Evolutionary conservation across 225 moss, liverwort and hornwort genomes (phyloP).

Genomic region (Ulota crispa): DNA sequence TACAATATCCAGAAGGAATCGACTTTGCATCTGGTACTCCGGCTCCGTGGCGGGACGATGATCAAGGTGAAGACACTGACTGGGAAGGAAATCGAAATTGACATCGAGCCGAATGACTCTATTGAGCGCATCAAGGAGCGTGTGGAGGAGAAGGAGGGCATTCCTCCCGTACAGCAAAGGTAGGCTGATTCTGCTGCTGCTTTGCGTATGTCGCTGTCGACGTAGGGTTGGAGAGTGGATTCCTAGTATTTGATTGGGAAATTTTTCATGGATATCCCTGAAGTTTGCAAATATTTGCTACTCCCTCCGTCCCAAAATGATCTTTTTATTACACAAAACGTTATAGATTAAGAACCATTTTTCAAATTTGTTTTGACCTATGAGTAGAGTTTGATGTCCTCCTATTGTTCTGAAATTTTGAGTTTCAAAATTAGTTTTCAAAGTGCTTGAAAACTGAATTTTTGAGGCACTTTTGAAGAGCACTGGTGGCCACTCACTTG

Average conservation of each 20-base stretch:
- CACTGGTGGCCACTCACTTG: too few species aligned
- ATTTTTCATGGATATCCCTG: too few species aligned
- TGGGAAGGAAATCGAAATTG: conserved; percentile 98
- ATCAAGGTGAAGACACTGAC: conserved; percentile 98
- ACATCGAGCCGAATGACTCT: conserved; percentile 93
- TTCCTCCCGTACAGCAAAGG: conserved; percentile 98
- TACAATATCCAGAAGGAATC: conserved; percentile 89
- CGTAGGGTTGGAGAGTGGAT: conserved; percentile 10
- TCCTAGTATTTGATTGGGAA: neutral
- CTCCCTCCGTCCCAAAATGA: too few species aligned
- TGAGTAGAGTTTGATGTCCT: too few species aligned
- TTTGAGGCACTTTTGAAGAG: too few species aligned
- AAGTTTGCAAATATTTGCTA: too few species aligned
- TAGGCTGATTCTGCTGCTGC: conserved; percentile 20
- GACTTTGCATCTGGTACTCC: conserved; percentile 74
- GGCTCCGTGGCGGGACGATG: conserved; percentile 95
- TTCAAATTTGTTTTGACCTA: too few species aligned
- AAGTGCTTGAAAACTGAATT: too few species aligned
- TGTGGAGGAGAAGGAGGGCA: conserved; percentile 99
- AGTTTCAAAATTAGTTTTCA: too few species aligned
- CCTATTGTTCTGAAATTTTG: too few species aligned
- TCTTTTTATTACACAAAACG: too few species aligned
- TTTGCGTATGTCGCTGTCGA: neutral
- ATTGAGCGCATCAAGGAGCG: conserved; percentile 98
- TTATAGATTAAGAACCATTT: too few species aligned